Base-by-base conservation (phyloP, 2,329 filamentous ascomycete genomes). In the Hymenoscyphus occultus region DNA sequence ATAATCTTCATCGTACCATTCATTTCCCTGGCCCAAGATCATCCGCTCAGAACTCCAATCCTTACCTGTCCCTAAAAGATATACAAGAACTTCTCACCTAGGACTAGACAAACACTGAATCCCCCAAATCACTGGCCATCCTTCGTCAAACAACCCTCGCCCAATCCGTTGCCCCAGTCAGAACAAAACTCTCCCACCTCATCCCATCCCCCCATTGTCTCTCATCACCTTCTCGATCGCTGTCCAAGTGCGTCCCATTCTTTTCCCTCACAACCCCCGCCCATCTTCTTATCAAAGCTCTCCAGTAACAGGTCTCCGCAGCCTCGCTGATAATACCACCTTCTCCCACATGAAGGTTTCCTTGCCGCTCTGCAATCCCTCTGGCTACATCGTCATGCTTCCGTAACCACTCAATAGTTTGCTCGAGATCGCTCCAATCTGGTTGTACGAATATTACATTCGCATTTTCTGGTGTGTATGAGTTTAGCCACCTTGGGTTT, bases 261-360 rank as follows among this genome's bases (percentile, higher is more conserved):
- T 16, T 78, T 76, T 0, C 74, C 51, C 73, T 72, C 39, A 75
- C 81, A 12, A 82, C 78, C 45, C 74, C 67, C 62, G 74, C 77
- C 83, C 83, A 85, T 0, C 80, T 81, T 63, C 77, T 76, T 28
- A 85, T 71, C 66, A 82, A 63, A 0, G 77, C 79, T 51, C 83
- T 76, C 82, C 83, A 85, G 74, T 84, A 85, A 68, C 83, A 85
- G 64, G 72, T 75, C 72, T 84, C 82, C 0, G 82, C 81, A n/a
- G 81, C 81, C 14, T 78, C 77, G 65, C 79, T 81, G 57, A 83
- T 74, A 69, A 83, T 81, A 0, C 81, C 82, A 0, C 74, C 76
- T 13, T 74, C 77, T 9, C 39, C 39, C 6, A 28, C 39, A 57
- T 35, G 32, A 59, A 78, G 62, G 14, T 75, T 77, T 61, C 81